A percentile compares a stretch with the other conserved stretches of the same genome.
These are phyloP conservation scores for Metschnikowia picachoensis DNA, from an alignment of 805 yeast species.

Conservation along the genomic window DNA sequence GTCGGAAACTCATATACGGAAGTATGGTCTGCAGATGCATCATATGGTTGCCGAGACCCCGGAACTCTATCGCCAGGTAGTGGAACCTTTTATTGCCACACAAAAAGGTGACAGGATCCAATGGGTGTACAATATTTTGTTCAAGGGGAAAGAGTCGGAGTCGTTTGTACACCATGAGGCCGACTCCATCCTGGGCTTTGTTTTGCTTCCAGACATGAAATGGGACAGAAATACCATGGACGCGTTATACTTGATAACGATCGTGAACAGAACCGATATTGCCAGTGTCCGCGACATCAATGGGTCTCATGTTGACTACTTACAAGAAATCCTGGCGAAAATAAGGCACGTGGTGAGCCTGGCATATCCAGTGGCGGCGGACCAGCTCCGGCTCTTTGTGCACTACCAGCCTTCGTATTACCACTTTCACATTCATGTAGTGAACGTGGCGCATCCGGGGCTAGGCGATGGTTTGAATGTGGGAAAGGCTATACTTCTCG, in stretches of 20 bases:
- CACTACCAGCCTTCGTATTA: conserved; percentile 97
- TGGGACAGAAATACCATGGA: conserved; percentile 81
- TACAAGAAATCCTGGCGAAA: conserved; percentile 43
- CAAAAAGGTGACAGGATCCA: conserved; percentile 75
- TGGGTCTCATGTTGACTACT: conserved; percentile 52
- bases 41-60: conserved; percentile 81
- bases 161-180: conserved; percentile 65
- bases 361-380: conserved; percentile 40
- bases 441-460: conserved; percentile 66
- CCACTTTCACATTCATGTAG: conserved; percentile 91
- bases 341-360: conserved; percentile 44
- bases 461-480: conserved; percentile 61
- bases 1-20: conserved; percentile 74
- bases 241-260: conserved; percentile 71
- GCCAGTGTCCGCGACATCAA: conserved; percentile 74
- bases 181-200: conserved; percentile 55
- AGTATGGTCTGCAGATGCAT: conserved; percentile 57
- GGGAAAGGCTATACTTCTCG: conserved; percentile 81
- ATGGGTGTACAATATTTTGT: conserved; percentile 87
- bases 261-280: conserved; percentile 66
- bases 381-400: conserved; percentile 70
- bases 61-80: conserved; percentile 55
- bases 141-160: conserved; percentile 80
- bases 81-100: conserved; percentile 70
- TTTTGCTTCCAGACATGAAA: conserved; percentile 90